phyloP scores from a whole-genome alignment of 108 stramenopile genomes.

The Cyclotella sp. region DNA sequence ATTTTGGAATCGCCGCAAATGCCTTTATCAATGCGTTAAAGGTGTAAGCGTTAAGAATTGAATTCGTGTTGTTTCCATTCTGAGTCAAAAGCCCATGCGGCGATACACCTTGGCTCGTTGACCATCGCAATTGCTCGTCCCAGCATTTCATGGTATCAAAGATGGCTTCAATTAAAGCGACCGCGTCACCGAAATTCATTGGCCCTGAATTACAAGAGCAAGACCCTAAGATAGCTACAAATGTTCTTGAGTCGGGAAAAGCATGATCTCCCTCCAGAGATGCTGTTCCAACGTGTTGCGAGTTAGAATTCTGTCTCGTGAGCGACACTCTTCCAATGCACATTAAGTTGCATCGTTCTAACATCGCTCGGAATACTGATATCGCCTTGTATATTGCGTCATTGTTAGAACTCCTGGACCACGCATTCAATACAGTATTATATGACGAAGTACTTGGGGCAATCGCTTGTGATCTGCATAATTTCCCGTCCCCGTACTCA shows the following conservation, averaged over 20 bases:
- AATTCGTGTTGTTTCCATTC: background rate
- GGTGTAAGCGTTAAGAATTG: slow-evolving; percentile 32
- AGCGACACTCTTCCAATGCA: slow-evolving; percentile 31
- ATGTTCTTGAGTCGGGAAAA: slow-evolving; percentile 44
- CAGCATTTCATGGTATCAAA: slow-evolving; percentile 29
- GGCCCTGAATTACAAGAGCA: background rate
- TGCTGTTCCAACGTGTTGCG: background rate
- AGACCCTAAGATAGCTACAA: slow-evolving; percentile 27
- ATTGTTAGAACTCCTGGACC: slow-evolving; percentile 49
- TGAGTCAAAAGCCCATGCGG: slow-evolving; percentile 2
- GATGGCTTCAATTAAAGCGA: slow-evolving; percentile 24
- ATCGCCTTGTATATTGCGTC: slow-evolving; percentile 49
- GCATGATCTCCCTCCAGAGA: slow-evolving; percentile 4
- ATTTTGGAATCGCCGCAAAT: slow-evolving; percentile 22
- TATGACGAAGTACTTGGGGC: slow-evolving; percentile 60
- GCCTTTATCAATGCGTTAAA: slow-evolving; percentile 37
- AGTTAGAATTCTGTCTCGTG: slow-evolving; percentile 1
- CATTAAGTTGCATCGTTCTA: slow-evolving; percentile 36
- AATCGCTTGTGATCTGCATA: slow-evolving; percentile 26
- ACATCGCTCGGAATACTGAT: slow-evolving; percentile 54
- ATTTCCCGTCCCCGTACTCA: slow-evolving; percentile 4
- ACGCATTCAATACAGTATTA: slow-evolving; percentile 67
- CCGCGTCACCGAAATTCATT: slow-evolving; percentile 27
- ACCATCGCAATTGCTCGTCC: slow-evolving; percentile 49
- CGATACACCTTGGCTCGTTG: slow-evolving; percentile 5